These are phyloP conservation scores for Aspergillus vadensis DNA, from an alignment of 2,329 filamentous ascomycete genomes.

Conservation along the genomic window DNA sequence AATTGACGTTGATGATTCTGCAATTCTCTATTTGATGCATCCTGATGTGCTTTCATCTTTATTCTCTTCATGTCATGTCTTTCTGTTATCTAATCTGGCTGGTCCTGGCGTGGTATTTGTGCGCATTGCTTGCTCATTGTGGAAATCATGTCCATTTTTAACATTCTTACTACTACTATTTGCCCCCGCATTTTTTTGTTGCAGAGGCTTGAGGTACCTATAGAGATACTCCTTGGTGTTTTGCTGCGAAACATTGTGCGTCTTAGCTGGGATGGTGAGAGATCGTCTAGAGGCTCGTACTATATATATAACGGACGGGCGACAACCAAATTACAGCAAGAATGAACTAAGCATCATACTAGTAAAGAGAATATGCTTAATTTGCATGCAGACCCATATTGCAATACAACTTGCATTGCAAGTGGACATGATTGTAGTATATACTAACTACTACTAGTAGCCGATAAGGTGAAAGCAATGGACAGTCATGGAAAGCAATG, in stretches of 20 bases:
- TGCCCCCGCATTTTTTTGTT: slow-evolving; percentile 14
- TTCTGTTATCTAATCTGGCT: slow-evolving; percentile 35
- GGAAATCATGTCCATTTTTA: slow-evolving; percentile 19
- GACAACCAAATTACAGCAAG: not conserved
- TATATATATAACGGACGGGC: not conserved
- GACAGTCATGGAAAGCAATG: slow-evolving; percentile 15
- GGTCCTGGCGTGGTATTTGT: slow-evolving; percentile 39
- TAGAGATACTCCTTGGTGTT: slow-evolving; percentile 27
- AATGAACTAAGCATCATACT: no score
- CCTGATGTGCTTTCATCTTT: slow-evolving; percentile 20
- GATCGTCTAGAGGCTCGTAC: not conserved
- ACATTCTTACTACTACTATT: slow-evolving; percentile 14
- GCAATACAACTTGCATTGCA: not conserved
- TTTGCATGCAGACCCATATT: not conserved
- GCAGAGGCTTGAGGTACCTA: slow-evolving; percentile 20
- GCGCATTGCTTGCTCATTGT: slow-evolving; percentile 27
- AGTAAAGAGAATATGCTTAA: not conserved
- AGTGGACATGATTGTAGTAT: no score
- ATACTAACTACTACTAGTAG: not conserved
- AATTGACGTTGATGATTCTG: slow-evolving; percentile 13
- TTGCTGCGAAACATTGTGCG: not conserved
- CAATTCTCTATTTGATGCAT: slow-evolving; percentile 9
- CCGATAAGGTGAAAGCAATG: not conserved
- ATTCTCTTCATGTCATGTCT: slow-evolving; percentile 22
- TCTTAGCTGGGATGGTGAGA: not conserved